These are phyloP conservation scores for Medicago arabica DNA, from an alignment of 306 rosid species.

Conservation along the genomic window DNA sequence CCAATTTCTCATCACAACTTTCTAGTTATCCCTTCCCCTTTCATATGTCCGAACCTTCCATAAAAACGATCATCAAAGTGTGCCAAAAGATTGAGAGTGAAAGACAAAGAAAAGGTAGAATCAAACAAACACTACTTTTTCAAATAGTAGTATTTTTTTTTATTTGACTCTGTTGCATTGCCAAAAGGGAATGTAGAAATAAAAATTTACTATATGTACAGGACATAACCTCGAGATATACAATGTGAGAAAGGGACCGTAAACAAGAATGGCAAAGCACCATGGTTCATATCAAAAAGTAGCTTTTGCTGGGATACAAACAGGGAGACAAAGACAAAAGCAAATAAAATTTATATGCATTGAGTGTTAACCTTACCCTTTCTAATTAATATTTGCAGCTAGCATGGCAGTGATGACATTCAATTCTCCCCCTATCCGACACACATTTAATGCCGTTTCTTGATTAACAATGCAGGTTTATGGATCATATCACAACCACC, in stretches of 20 bases:
- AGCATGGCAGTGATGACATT: constrained; percentile 34
- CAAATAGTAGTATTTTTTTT: constrained; percentile 1
- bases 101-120: constrained; percentile 27
- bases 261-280: constrained; percentile 52
- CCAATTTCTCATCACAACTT: constrained; percentile 8
- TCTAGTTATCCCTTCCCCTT: background rate
- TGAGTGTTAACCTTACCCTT: background rate
- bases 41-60: constrained; percentile 27
- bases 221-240: constrained; percentile 47
- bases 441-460: constrained; percentile 51
- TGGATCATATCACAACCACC: constrained; percentile 38
- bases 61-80: constrained; percentile 7
- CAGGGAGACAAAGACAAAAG: constrained; percentile 46
- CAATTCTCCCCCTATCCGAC: constrained; percentile 45
- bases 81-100: constrained; percentile 22
- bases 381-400: constrained; percentile 1
- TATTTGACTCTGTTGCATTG: constrained; percentile 35
- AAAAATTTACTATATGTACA: constrained; percentile 2
- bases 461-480: constrained; percentile 37
- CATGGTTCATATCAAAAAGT: constrained; percentile 47
- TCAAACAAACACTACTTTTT: constrained; percentile 9
- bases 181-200: constrained; percentile 28
- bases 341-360: background rate
- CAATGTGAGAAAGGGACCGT: constrained; percentile 45
- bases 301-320: constrained; percentile 41